Evolutionary conservation across 1,139 yeast genomes (phyloP), one percentile per base, ranked within the genome.

Genomic region (Suhomyces choctaworum): DNA sequence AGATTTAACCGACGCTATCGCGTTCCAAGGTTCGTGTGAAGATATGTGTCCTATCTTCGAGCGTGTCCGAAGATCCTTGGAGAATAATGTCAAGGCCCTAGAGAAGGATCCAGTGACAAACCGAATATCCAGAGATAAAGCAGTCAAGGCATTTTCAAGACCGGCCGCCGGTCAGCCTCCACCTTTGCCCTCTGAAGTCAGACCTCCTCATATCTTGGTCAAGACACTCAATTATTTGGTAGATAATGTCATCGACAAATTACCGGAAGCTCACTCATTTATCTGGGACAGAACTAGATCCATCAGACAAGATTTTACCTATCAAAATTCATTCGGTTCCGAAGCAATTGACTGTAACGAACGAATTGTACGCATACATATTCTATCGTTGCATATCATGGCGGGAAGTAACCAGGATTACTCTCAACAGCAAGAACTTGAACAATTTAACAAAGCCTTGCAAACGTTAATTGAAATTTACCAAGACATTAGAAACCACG

Each of bases 161-260:
- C 97, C 99, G 0, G 96, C 96, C 8, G 97, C 98, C 1, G 98
- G 98, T 8, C 97, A 94, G 49, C 96, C 97, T 1, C 97, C 97
- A 4, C 96, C 97, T 4, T 65, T 94, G 38, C 99, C 98, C 0
- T 88, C 97, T 0, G 98, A 94, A 57, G 99, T 94, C 2, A 72
- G 99, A 45, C 96, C 98, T 1, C 98, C 99, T 0, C 75, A 72
- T 40, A 69, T 90, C 1, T 62, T 94, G 34, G 73, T 72, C 8
- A 53, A 66, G 24, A 82, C 96, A 0, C 64, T 92, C 41, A 70
- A 83, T 41, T 86, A 85, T 53, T 70, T 92, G 31, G 76, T 87
- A 5, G 80, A 80, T 13, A 71, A 77, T 29, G 62, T 84, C 1
- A 59, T 90, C 6, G 76, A 76, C 0, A 68, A 77, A 31, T 64